phyloP scores from a whole-genome alignment of 1,139 yeast species.

The Hyphopichia burtonii region DNA sequence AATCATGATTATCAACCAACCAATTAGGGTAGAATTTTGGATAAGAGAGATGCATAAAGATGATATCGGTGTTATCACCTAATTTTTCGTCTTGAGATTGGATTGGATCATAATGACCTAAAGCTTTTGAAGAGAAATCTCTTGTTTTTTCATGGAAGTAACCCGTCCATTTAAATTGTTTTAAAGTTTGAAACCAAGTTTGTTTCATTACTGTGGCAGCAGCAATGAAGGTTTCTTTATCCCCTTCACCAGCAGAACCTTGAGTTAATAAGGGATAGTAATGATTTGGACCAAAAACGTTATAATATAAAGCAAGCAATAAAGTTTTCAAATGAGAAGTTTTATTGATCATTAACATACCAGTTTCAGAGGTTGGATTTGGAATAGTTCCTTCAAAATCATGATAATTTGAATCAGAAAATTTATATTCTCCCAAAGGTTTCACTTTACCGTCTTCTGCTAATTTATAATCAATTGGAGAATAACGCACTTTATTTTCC shows the following conservation, averaged over 20 bases:
- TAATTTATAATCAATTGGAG: slow-evolving; percentile 28
- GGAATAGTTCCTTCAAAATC: slow-evolving; percentile 59
- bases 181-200: slow-evolving; percentile 54
- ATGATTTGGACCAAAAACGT: slow-evolving; percentile 56
- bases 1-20: slow-evolving; percentile 46
- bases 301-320: slow-evolving; percentile 55
- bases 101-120: slow-evolving; percentile 61
- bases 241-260: slow-evolving; percentile 74
- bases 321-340: slow-evolving; percentile 50
- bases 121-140: slow-evolving; percentile 50
- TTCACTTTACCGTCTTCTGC: slow-evolving; percentile 22
- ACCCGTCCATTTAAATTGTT: slow-evolving; percentile 54
- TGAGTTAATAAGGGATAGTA: slow-evolving; percentile 64
- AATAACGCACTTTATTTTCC: slow-evolving; percentile 36
- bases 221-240: slow-evolving; percentile 66
- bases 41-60: slow-evolving; percentile 62
- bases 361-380: slow-evolving; percentile 64
- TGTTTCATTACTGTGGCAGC: slow-evolving; percentile 54
- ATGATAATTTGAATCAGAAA: slow-evolving; percentile 43
- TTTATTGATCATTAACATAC: slow-evolving; percentile 59
- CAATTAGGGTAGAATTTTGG: slow-evolving; percentile 60
- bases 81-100: slow-evolving; percentile 12
- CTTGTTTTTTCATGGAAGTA: slow-evolving; percentile 36
- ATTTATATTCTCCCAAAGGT: slow-evolving; percentile 32
- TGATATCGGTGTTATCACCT: slow-evolving; percentile 25